These are phyloP conservation scores for Aspergillus clavatus DNA, from an alignment of 2,329 filamentous ascomycete species.

Conservation along the genomic window DNA sequence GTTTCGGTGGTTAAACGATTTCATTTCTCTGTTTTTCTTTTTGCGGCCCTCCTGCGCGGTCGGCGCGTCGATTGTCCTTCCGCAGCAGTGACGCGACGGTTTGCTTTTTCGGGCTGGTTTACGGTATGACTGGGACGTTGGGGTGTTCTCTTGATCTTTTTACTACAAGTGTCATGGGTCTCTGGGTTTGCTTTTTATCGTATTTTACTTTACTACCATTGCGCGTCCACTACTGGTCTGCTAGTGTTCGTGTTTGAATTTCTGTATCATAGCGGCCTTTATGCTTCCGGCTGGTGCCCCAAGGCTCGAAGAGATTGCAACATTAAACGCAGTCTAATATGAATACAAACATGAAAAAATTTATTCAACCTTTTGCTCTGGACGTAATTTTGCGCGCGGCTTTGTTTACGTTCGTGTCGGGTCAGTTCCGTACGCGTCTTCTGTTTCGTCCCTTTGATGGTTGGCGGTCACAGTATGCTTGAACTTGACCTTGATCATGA, in stretches of 20 bases:
- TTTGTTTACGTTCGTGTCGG: not conserved
- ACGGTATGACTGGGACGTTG: slow-evolving; percentile 44
- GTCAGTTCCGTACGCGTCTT: not conserved
- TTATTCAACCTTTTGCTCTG: slow-evolving; percentile 3
- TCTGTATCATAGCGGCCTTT: slow-evolving; percentile 42
- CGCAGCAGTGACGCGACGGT: slow-evolving; percentile 29
- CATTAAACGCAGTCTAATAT: slow-evolving; percentile 30
- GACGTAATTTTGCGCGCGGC: not conserved
- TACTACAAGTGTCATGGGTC: slow-evolving; percentile 37
- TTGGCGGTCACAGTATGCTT: too few species aligned
- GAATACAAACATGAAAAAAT: slow-evolving; percentile 34
- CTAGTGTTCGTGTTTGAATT: slow-evolving; percentile 37
- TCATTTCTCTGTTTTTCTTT: slow-evolving; percentile 25
- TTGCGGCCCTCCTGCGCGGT: slow-evolving; percentile 32
- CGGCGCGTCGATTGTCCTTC: slow-evolving; percentile 28
- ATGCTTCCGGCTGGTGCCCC: slow-evolving; percentile 34
- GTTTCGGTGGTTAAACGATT: slow-evolving; percentile 73
- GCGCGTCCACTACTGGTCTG: slow-evolving; percentile 37
- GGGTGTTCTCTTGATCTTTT: slow-evolving; percentile 38
- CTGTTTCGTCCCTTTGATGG: not conserved
- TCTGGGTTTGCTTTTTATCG: slow-evolving; percentile 41
- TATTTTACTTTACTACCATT: slow-evolving; percentile 33
- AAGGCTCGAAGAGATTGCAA: slow-evolving; percentile 27
- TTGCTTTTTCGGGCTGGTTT: slow-evolving; percentile 39
- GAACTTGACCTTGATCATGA: too few species aligned